Evolutionary conservation across 2,329 filamentous ascomycete species (phyloP), one percentile per base, ranked within the genome.

Genomic region (Ceratocystis variospora): DNA sequence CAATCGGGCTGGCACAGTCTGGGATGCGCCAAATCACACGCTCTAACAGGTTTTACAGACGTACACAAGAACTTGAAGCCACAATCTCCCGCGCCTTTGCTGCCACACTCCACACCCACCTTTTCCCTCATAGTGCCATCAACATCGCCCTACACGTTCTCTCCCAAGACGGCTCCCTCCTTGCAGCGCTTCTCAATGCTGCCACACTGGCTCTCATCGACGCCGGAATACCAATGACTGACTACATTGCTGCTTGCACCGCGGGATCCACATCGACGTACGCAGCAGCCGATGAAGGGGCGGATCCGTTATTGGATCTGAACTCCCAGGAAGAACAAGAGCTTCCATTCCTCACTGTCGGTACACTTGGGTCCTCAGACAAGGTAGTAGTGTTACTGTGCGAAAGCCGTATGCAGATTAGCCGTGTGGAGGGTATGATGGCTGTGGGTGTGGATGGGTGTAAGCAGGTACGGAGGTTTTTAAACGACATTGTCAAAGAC

Each of bases 181-280:
- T 99, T 22, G 91, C 93, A 0, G 88, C 91, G 0, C 90, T 93
- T 59, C 80, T 97, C 71, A 99, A 99, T 73, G 94, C 94, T 3
- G 84, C 89, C 0, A 96, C 93, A 0, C 83, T 99, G 12, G 94
- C 94, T 0, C 84, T 97, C 25, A 87, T 97, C 69, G 94, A 99
- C 74, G 94, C 94, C 0, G 94, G 94, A 64, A 87, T 99, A 22
- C 94, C 94, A 28, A 96, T 97, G 92, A 85, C 86, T 2, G 90
- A 96, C 73, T 95, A 96, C 73, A 83, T 97, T 2, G 86, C 87
- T 25, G 90, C 92, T 5, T 95, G 90, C 76, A 96, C 92, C 0
- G 89, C 90, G 0, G 94, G 92, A 3, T 89, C 87, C 15, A 90
- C 88, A 0, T 86, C 86, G 0, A 82, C 84, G 0, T 83, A 87